Conservation (phyloP, 257 asterid genomes). For the Euphrasia confusa region DNA sequence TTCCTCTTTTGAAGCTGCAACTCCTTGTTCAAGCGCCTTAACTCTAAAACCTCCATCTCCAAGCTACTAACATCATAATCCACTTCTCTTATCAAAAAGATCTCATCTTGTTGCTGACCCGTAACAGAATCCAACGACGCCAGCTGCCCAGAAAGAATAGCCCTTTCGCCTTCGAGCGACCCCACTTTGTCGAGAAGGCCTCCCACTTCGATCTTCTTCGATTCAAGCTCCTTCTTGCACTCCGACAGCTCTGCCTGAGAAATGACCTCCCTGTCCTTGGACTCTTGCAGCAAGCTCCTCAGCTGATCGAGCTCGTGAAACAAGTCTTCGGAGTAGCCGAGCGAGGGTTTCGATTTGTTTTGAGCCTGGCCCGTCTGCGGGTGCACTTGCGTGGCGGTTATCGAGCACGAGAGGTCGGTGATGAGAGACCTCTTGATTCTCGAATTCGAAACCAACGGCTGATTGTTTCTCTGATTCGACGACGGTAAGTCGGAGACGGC, state of each 20-base stretch:
- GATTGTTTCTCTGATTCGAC: conserved; percentile 39
- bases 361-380: conserved; percentile 41
- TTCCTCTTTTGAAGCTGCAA: conserved; percentile 87
- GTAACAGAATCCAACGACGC: conserved; percentile 34
- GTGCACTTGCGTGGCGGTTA: conserved; percentile 58
- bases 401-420: conserved; percentile 72
- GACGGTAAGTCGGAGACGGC: conserved; percentile 27
- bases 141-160: conserved; percentile 47
- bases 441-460: conserved; percentile 32
- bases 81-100: conserved; percentile 25
- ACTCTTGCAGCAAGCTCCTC: conserved; percentile 76
- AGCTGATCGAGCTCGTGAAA: conserved; percentile 78
- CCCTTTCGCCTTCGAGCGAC: conserved; percentile 53
- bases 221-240: conserved; percentile 52
- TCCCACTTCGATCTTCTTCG: conserved; percentile 48
- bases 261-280: conserved; percentile 69
- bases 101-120: conserved; percentile 40
- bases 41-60: conserved; percentile 82
- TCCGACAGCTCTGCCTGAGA: conserved; percentile 66
- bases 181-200: conserved; percentile 52
- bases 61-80: conserved; percentile 31
- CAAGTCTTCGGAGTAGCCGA: conserved; percentile 55
- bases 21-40: conserved; percentile 90
- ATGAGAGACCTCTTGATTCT: conserved; percentile 77
- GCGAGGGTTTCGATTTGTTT: conserved; percentile 34